phyloP scores from a whole-genome alignment of 228 moss, liverwort and hornwort species.

The Sphagnum fallax region DNA sequence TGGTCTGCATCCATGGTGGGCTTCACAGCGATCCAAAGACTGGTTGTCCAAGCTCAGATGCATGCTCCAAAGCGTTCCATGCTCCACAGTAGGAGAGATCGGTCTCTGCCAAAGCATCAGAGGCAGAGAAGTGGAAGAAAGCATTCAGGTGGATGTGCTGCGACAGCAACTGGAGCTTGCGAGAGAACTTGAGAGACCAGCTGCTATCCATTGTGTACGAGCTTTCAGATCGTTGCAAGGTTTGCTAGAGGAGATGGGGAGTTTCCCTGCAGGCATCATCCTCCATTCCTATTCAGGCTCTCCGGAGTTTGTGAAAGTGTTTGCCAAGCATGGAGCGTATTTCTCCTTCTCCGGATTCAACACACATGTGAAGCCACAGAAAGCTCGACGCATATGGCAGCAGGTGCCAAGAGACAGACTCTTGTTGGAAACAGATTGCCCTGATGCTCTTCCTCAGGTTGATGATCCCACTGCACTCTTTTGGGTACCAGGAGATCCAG shows the following conservation, averaged over 20 bases:
- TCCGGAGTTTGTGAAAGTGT: constrained; percentile 48
- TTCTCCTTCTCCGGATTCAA: constrained; percentile 82
- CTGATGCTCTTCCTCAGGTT: constrained; percentile 61
- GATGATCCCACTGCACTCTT: constrained; percentile 24
- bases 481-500: constrained; percentile 55
- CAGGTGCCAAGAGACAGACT: constrained; percentile 64
- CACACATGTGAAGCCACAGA: constrained; percentile 45
- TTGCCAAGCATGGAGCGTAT: constrained; percentile 52
- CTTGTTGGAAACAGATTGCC: constrained; percentile 86
- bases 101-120: constrained; percentile 66
- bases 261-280: constrained; percentile 76
- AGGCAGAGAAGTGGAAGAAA: constrained; percentile 48
- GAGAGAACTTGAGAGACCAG: constrained; percentile 66
- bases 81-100: constrained; percentile 84
- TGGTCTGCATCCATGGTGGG: constrained; percentile 91
- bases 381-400: constrained; percentile 39
- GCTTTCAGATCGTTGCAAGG: constrained; percentile 47
- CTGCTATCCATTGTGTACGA: constrained; percentile 71
- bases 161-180: constrained; percentile 71
- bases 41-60: constrained; percentile 57
- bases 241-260: constrained; percentile 62
- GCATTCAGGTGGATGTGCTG: constrained; percentile 47
- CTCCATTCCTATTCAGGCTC: constrained; percentile 76
- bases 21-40: constrained; percentile 55
- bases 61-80: constrained; percentile 57